Conservation (phyloP, 140 eudicot species). For the Bidens hawaiensis region DNA sequence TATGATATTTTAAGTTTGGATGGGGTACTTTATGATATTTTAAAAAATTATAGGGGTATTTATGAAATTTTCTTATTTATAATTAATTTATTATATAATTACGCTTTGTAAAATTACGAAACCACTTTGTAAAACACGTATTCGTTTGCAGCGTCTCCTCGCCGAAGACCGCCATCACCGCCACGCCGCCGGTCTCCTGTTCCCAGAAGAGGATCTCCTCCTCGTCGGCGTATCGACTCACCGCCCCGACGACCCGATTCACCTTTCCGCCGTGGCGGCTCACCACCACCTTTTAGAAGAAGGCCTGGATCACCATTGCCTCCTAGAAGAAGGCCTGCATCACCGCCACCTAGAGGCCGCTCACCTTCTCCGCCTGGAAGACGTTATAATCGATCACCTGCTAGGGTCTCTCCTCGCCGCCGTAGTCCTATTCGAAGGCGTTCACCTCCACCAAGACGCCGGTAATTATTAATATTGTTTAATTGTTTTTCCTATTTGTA, state of each 20-base stretch:
- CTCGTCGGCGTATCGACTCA: conserved; percentile 58
- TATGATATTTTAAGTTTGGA: too few species aligned
- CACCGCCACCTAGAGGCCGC: conserved; percentile 90
- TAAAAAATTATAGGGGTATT: too few species aligned
- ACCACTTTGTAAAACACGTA: too few species aligned
- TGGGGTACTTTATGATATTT: too few species aligned
- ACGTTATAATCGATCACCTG: conserved; percentile 64
- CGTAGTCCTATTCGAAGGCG: conserved; percentile 81
- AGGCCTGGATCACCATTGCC: conserved; percentile 81
- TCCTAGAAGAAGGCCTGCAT: conserved; percentile 66
- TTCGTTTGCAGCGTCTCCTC: conserved; percentile 59
- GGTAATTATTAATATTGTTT: conserved; percentile 35
- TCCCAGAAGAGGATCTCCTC: conserved; percentile 75
- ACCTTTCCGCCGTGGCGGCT: conserved; percentile 67
- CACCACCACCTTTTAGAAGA: conserved; percentile 77
- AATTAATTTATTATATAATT: too few species aligned
- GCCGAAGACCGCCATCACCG: conserved; percentile 60
- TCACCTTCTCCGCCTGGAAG: conserved; percentile 87
- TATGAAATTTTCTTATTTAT: too few species aligned
- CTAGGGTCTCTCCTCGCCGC: conserved; percentile 73
- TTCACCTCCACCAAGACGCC: conserved; percentile 87
- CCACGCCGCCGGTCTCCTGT: conserved; percentile 79
- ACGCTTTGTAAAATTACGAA: too few species aligned
- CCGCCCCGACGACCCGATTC: conserved; percentile 58
- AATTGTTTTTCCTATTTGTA: neutral